These are phyloP conservation scores for Pichia deserticola DNA, from an alignment of 805 yeast species.

Conservation along the genomic window DNA sequence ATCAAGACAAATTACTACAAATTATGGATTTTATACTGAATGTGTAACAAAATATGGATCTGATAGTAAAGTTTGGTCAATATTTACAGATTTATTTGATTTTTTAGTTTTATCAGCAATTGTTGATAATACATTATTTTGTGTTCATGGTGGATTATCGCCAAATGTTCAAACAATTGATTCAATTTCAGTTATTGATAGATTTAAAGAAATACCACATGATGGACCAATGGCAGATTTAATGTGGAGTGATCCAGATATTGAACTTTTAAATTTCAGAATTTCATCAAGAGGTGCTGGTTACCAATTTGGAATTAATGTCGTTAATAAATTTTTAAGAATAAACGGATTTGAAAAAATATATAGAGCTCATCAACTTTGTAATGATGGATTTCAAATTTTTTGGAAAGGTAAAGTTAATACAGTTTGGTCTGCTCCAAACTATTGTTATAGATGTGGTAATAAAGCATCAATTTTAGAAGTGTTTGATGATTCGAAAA, in stretches of 20 bases:
- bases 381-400: constrained; percentile 93
- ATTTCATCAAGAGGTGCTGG: constrained; percentile 97
- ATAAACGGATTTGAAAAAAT: constrained; percentile 75
- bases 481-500: constrained; percentile 48
- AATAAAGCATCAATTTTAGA: constrained; percentile 97
- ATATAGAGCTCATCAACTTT: constrained; percentile 90
- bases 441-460: constrained; percentile 95
- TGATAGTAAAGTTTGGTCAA: constrained; percentile 70
- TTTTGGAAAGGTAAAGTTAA: constrained; percentile 86
- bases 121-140: constrained; percentile 82
- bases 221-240: constrained; percentile 99
- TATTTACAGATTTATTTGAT: constrained; percentile 90
- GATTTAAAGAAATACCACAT: constrained; percentile 94
- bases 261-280: constrained; percentile 69
- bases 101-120: constrained; percentile 83
- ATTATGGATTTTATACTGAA: constrained; percentile 94
- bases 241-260: constrained; percentile 98
- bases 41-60: constrained; percentile 82
- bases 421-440: constrained; percentile 99
- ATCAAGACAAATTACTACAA: constrained; percentile 92
- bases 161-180: constrained; percentile 93
- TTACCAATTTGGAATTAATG: constrained; percentile 86
- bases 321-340: constrained; percentile 77
- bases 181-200: constrained; percentile 81
- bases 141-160: constrained; percentile 95